These are phyloP conservation scores for Annulohypoxylon stygium DNA, from an alignment of 495 filamentous ascomycete genomes.

Conservation along the genomic window DNA sequence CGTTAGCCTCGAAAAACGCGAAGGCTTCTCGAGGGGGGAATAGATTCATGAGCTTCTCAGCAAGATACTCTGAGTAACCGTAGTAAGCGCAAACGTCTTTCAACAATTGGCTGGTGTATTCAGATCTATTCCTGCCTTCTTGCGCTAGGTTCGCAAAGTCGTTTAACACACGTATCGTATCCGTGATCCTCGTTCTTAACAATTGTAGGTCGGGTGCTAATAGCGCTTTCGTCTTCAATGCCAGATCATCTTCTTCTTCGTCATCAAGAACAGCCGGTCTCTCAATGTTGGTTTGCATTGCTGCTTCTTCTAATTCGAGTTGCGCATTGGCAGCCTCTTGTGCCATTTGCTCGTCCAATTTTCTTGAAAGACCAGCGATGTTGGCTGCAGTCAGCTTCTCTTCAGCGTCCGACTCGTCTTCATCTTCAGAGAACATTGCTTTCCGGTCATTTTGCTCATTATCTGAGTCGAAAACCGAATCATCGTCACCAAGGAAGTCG, in stretches of 20 bases:
- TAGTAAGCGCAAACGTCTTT: constrained; percentile 96
- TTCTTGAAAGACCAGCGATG: constrained; percentile 88
- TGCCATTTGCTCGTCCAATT: constrained; percentile 77
- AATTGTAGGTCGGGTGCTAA: constrained; percentile 91
- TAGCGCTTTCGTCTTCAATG: constrained; percentile 62
- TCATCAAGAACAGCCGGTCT: constrained; percentile 76
- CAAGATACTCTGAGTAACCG: constrained; percentile 85
- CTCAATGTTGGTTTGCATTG: constrained; percentile 93
- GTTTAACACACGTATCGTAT: constrained; percentile 90
- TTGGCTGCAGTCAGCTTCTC: constrained; percentile 95
- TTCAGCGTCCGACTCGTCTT: constrained; percentile 88
- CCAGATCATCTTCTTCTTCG: constrained; percentile 60
- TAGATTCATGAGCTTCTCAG: constrained; percentile 88
- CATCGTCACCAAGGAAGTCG: constrained; percentile 69
- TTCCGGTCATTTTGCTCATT: constrained; percentile 70
- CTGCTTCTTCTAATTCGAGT: constrained; percentile 85
- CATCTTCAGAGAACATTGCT: constrained; percentile 94
- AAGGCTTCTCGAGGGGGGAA: constrained; percentile 96
- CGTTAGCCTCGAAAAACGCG: constrained; percentile 98
- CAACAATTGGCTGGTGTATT: constrained; percentile 87
- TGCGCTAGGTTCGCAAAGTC: constrained; percentile 85
- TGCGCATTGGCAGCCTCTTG: constrained; percentile 81
- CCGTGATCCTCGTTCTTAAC: constrained; percentile 89
- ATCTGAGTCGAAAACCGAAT: constrained; percentile 83
- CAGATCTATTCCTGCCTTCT: constrained; percentile 80